These are phyloP conservation scores for Skeletonema marinoi DNA, from an alignment of 108 stramenopile species.

Conservation along the genomic window DNA sequence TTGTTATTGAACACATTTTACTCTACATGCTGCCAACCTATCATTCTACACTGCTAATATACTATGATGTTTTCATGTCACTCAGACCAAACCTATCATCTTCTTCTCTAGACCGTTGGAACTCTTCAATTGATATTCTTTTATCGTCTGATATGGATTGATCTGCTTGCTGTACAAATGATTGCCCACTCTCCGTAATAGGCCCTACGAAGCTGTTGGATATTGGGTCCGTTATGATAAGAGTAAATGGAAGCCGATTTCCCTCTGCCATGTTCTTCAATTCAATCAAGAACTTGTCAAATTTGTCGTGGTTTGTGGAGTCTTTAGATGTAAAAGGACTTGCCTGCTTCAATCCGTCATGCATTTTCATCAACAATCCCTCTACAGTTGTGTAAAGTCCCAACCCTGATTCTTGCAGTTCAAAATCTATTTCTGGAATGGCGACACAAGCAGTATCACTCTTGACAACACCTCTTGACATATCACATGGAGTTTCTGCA, in stretches of 20 bases:
- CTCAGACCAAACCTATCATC: conserved; percentile 69
- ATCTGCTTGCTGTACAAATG: not conserved
- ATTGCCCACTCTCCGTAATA: not conserved
- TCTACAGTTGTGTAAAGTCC: conserved; percentile 93
- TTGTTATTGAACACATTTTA: not conserved
- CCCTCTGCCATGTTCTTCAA: conserved; percentile 59
- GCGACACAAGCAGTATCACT: conserved; percentile 78
- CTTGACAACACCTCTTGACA: conserved; percentile 83
- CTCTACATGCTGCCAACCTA: too few species aligned
- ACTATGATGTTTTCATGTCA: conserved; percentile 54
- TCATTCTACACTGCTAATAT: not conserved
- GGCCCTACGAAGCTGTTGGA: conserved; percentile 90
- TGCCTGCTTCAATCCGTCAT: conserved; percentile 49
- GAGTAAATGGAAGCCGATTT: conserved; percentile 73
- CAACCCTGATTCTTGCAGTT: conserved; percentile 67
- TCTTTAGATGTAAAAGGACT: conserved; percentile 77
- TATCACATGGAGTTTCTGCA: conserved; percentile 59
- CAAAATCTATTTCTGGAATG: conserved; percentile 80
- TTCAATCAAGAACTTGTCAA: conserved; percentile 44
- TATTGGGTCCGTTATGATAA: conserved; percentile 83
- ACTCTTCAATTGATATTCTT: conserved; percentile 52
- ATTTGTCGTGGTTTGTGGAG: conserved; percentile 31
- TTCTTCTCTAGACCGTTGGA: conserved; percentile 58
- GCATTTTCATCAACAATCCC: conserved; percentile 79
- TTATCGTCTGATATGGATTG: conserved; percentile 33